These are phyloP conservation scores for Medicago arabica DNA, from an alignment of 306 rosid genomes.

Conservation along the genomic window DNA sequence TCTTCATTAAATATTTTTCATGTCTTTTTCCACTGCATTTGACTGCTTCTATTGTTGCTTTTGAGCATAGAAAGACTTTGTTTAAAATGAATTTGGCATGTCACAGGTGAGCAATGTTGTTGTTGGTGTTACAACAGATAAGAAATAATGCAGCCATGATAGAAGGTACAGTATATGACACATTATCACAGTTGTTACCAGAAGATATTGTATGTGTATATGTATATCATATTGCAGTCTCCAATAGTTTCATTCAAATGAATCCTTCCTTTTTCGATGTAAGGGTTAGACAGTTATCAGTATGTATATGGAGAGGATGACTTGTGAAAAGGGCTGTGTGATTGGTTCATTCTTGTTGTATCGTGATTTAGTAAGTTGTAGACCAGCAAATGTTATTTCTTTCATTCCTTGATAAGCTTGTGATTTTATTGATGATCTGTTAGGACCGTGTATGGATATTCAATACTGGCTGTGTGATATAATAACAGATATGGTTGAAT, in stretches of 20 bases:
- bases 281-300: constrained; percentile 39
- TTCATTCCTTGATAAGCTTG: constrained; percentile 34
- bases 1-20: not conserved
- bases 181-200: constrained; percentile 37
- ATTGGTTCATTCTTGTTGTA: constrained; percentile 48
- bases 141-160: constrained; percentile 55
- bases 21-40: constrained; percentile 25
- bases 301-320: constrained; percentile 43
- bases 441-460: constrained; percentile 25
- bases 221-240: constrained; percentile 32
- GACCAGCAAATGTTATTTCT: constrained; percentile 32
- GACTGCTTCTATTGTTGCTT: not conserved
- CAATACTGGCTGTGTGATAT: constrained; percentile 18
- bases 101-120: constrained; percentile 97
- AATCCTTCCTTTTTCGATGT: constrained; percentile 28
- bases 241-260: constrained; percentile 31
- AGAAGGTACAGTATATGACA: constrained; percentile 34
- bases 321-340: constrained; percentile 42
- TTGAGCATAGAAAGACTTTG: constrained; percentile 23
- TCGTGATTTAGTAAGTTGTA: constrained; percentile 27
- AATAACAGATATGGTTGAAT: constrained; percentile 18
- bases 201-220: constrained; percentile 45
- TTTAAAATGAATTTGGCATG: constrained; percentile 36
- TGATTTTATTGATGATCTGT: constrained; percentile 28
- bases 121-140: constrained; percentile 89